These are phyloP conservation scores for Colletotrichum sp. DNA, from an alignment of 2,329 filamentous ascomycete genomes.

Conservation along the genomic window DNA sequence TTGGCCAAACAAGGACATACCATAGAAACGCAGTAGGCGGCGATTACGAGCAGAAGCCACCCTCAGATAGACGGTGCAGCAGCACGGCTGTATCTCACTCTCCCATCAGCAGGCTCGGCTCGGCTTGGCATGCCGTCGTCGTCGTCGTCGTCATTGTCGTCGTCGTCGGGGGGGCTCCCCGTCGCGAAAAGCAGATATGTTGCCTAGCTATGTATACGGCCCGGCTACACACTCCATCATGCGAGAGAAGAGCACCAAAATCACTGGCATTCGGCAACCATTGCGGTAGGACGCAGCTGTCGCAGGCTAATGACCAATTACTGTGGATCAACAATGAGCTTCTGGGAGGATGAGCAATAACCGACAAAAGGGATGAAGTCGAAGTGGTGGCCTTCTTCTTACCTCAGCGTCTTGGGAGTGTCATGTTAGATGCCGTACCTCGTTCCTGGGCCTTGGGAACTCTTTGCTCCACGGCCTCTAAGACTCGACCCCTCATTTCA, in stretches of 20 bases:
- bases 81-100: not conserved
- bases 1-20: not conserved
- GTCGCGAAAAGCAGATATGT: not conserved
- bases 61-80: not conserved
- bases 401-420: not conserved
- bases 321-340: too few relatives aligned
- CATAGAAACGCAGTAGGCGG: not conserved
- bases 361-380: not conserved
- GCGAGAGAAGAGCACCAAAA: not conserved
- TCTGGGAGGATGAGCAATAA: too few relatives aligned
- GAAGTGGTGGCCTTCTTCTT: not conserved
- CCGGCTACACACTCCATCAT: too few relatives aligned
- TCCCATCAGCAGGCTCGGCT: too few relatives aligned
- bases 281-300: not conserved
- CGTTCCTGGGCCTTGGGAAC: not conserved
- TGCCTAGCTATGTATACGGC: too few relatives aligned
- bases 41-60: not conserved
- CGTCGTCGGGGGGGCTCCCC: not conserved
- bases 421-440: not conserved
- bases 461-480: not conserved
- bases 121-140: not conserved
- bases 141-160: not conserved
- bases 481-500: not conserved
- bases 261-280: not conserved
- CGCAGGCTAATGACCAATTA: too few relatives aligned